phyloP scores from a whole-genome alignment of 2,329 filamentous ascomycete species.

The Drechslerella stenobrocha region DNA sequence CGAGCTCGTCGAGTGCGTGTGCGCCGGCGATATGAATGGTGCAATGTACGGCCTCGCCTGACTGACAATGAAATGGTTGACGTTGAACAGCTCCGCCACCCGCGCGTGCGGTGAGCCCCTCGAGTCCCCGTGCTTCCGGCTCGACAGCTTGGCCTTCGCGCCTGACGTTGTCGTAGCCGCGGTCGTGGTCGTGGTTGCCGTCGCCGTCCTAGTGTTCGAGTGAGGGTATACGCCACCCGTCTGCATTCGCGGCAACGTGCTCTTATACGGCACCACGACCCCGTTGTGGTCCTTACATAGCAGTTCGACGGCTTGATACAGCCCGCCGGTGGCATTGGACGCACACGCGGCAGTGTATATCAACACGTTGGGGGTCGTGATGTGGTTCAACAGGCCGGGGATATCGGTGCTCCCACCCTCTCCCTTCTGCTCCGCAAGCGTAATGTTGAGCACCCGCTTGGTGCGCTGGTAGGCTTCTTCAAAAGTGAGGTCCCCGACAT shows the following conservation, averaged over 20 bases:
- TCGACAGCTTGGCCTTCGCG: slow-evolving; percentile 23
- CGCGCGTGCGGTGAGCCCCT: slow-evolving; percentile 67
- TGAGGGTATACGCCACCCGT: background rate
- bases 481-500: slow-evolving; percentile 87
- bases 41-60: slow-evolving; percentile 88
- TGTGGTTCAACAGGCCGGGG: slow-evolving; percentile 84
- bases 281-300: slow-evolving; percentile 77
- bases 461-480: slow-evolving; percentile 87
- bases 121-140: slow-evolving; percentile 33
- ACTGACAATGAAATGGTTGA: slow-evolving; percentile 92
- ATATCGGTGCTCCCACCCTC: slow-evolving; percentile 70
- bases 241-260: slow-evolving; percentile 69
- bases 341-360: slow-evolving; percentile 79
- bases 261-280: slow-evolving; percentile 73
- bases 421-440: slow-evolving; percentile 66
- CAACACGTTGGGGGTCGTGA: slow-evolving; percentile 88
- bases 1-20: slow-evolving; percentile 64
- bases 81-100: slow-evolving; percentile 82
- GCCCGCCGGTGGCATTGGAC: slow-evolving; percentile 69
- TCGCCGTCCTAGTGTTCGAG: slow-evolving; percentile 60
- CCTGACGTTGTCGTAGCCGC: too few relatives aligned
- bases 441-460: slow-evolving; percentile 87
- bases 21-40: slow-evolving; percentile 80
- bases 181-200: too few relatives aligned
- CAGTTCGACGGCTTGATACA: slow-evolving; percentile 69